A percentile compares a stretch with the other conserved stretches of the same genome.
phyloP scores from a whole-genome alignment of 345 rosid species.

The Lepidium sativum region DNA sequence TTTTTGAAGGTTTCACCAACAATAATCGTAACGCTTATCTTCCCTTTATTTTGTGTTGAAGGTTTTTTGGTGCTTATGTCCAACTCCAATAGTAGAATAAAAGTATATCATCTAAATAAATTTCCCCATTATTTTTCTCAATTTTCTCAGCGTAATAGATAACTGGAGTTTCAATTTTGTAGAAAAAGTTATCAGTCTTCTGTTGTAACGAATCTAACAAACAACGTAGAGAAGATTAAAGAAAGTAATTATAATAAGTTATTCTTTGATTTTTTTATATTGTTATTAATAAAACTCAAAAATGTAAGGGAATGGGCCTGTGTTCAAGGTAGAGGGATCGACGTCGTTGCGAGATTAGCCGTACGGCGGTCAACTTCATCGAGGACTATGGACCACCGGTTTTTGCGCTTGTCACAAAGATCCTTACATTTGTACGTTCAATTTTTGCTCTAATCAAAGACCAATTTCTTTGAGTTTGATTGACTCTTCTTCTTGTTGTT shows the following conservation, averaged over 20 bases:
- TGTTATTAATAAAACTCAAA: background rate
- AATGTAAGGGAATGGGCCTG: constrained; percentile 29
- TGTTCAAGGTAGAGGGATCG: constrained; percentile 24
- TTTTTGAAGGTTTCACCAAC: background rate
- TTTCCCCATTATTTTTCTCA: background rate
- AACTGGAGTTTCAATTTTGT: background rate
- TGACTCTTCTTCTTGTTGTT: background rate
- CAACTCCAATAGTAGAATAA: background rate
- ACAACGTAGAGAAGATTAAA: background rate
- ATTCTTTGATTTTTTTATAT: background rate
- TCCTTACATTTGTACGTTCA: constrained; percentile 37
- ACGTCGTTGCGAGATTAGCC: constrained; percentile 28
- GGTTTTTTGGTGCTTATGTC: constrained; percentile 3
- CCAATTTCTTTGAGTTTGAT: background rate
- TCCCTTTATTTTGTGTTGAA: background rate
- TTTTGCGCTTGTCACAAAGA: constrained; percentile 45
- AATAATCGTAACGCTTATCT: background rate
- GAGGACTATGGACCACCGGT: constrained; percentile 50
- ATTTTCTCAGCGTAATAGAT: background rate
- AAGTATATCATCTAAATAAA: background rate
- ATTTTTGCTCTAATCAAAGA: background rate
- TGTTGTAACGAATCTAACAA: background rate
- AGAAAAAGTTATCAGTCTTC: background rate
- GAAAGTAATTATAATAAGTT: background rate
- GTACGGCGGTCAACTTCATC: constrained; percentile 26